Percentiles rank a stretch among this genome's conserved stretches.
Evolutionary conservation across 768 basidiomycete species (phyloP).

Genomic region (Daedaleopsis sinensis): DNA sequence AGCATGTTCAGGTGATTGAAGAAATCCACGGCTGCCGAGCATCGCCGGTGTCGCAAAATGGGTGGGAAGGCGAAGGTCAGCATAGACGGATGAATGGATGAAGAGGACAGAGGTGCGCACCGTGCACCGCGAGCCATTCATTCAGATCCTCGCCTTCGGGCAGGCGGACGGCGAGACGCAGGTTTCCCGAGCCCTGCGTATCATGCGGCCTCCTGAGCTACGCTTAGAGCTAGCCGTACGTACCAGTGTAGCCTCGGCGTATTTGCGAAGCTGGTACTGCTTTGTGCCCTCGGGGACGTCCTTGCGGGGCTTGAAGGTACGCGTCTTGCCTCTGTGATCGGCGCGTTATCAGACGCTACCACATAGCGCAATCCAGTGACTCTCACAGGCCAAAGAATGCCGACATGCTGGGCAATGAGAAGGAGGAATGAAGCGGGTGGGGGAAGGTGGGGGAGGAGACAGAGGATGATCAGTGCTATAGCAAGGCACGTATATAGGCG

Average conservation of each 20-base stretch:
- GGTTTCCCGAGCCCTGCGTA: constrained; percentile 90
- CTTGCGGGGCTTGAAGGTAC: constrained; percentile 96
- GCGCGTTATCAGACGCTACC: constrained; percentile 6
- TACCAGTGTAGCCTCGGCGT: constrained; percentile 93
- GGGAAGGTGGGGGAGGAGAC: not conserved
- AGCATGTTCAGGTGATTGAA: constrained; percentile 99
- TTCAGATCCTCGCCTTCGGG: constrained; percentile 97
- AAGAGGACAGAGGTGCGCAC: constrained; percentile 42
- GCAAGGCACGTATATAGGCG: too few species aligned
- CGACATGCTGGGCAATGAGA: constrained; percentile 53
- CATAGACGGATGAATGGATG: not conserved
- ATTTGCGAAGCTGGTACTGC: constrained; percentile 97
- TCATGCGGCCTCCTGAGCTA: not conserved
- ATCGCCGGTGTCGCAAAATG: not conserved
- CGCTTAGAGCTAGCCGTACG: not conserved
- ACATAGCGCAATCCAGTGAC: not conserved
- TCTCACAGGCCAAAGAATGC: constrained; percentile 89
- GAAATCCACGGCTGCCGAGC: constrained; percentile 87
- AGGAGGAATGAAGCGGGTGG: not conserved
- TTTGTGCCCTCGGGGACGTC: constrained; percentile 95
- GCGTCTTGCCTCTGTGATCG: constrained; percentile 74
- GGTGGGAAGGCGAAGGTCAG: not conserved
- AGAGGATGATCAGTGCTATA: not conserved
- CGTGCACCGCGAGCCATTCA: constrained; percentile 99
- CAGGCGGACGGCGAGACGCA: constrained; percentile 87